Conservation (phyloP, 73 alveolate species). For the Durusdinium trenchii region DNA sequence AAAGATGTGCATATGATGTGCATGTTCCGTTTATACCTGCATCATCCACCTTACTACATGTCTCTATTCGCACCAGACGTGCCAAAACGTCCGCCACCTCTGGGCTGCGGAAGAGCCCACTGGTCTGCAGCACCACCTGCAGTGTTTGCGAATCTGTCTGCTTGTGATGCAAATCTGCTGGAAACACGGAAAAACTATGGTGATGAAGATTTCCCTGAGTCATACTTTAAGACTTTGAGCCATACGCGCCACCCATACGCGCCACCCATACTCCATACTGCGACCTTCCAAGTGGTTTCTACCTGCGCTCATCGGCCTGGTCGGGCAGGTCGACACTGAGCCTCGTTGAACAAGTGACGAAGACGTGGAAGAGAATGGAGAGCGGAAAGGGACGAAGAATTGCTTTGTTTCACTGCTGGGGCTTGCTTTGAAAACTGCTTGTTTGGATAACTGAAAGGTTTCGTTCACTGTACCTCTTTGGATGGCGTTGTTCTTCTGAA, state of each 20-base stretch:
- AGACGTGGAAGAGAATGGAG: neutral
- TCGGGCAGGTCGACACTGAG: neutral
- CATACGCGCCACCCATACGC: neutral
- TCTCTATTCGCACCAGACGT: neutral
- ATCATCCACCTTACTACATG: neutral
- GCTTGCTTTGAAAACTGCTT: too few species aligned
- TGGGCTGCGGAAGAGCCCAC: constrained; percentile 12
- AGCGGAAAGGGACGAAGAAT: too few species aligned
- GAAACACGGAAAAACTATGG: neutral
- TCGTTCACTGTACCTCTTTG: too few species aligned
- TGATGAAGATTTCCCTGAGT: neutral
- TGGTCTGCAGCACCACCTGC: constrained; percentile 47
- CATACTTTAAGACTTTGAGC: neutral
- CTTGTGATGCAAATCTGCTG: neutral
- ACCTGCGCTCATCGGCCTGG: neutral
- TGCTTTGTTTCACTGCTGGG: neutral
- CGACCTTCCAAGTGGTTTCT: neutral
- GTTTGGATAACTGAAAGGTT: too few species aligned
- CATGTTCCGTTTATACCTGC: neutral
- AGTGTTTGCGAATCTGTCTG: neutral
- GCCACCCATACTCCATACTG: neutral
- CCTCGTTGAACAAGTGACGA: neutral
- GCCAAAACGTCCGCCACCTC: neutral
- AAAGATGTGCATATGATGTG: neutral
- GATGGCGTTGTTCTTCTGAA: too few species aligned